phyloP scores from a whole-genome alignment of 2,329 filamentous ascomycete genomes.

The Tolypocladium sp. region DNA sequence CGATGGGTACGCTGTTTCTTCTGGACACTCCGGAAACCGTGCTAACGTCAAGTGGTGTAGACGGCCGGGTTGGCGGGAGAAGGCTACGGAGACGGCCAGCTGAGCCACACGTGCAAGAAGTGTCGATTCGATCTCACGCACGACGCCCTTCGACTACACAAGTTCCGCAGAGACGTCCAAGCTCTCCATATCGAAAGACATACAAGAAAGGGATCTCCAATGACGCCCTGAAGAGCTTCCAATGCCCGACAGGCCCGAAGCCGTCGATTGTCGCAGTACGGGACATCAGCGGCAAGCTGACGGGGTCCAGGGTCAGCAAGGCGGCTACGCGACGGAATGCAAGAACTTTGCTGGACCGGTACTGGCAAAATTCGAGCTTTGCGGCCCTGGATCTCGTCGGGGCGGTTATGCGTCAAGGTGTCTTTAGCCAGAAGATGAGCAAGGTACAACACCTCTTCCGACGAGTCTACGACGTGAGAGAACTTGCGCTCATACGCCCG shows the following conservation, averaged over 20 bases:
- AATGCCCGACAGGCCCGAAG: background rate
- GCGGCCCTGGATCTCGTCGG: no score
- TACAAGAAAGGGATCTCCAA: constrained; percentile 3
- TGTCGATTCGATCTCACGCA: constrained; percentile 41
- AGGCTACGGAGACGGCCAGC: constrained; percentile 42
- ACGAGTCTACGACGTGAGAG: constrained; percentile 4
- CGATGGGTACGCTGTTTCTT: background rate
- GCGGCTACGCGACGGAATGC: no score
- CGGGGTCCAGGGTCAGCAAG: no score
- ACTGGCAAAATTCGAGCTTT: no score
- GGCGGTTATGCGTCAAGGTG: no score
- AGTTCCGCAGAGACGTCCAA: constrained; percentile 47
- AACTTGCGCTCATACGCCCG: no score
- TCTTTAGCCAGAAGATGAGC: no score
- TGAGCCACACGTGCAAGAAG: constrained; percentile 32
- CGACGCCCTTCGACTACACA: constrained; percentile 44
- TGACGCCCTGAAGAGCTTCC: constrained; percentile 11
- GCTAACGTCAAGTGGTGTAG: no score
- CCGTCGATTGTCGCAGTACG: constrained; percentile 16
- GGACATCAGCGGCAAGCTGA: constrained; percentile 13
- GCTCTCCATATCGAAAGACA: constrained; percentile 32
- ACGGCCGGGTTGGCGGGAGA: constrained; percentile 21
- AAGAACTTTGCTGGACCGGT: no score
- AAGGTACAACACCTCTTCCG: no score
- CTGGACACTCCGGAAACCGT: no score